These are phyloP conservation scores for Phaeosphaeria sp. DNA, from an alignment of 2,329 filamentous ascomycete genomes.

Conservation along the genomic window DNA sequence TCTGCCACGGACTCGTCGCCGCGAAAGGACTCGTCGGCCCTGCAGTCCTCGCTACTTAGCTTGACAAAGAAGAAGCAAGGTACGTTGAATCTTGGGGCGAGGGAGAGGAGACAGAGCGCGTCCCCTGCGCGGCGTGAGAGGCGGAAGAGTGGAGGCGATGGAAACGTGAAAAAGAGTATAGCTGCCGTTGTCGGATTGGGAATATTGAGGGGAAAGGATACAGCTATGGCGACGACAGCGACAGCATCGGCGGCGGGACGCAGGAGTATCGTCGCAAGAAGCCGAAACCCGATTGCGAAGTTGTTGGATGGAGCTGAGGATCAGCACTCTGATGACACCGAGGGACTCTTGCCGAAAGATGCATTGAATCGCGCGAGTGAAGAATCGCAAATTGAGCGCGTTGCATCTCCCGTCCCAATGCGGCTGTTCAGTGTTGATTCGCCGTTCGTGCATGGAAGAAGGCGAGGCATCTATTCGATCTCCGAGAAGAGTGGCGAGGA, in stretches of 20 bases:
- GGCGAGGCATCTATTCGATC: not conserved
- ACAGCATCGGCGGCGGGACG: slow-evolving; percentile 5
- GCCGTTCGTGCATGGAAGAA: slow-evolving; percentile 1
- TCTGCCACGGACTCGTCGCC: not conserved
- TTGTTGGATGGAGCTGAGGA: slow-evolving; percentile 26
- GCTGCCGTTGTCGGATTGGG: not conserved
- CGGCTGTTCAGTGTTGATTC: not conserved
- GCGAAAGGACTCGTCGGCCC: not conserved
- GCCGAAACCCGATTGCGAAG: slow-evolving; percentile 25
- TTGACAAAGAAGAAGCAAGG: not conserved
- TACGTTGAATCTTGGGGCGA: not conserved
- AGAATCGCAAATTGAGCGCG: not conserved
- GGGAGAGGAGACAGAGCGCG: not conserved
- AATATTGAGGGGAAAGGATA: not conserved
- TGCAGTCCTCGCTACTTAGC: not conserved
- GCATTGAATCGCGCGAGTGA: not conserved
- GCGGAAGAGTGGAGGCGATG: not conserved
- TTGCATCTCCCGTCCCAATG: not conserved
- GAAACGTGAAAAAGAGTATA: not conserved
- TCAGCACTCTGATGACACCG: not conserved
- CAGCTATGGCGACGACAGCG: not conserved
- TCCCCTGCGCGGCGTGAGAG: not conserved
- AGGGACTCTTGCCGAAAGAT: not conserved
- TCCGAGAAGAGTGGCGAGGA: not conserved
- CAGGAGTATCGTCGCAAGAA: slow-evolving; percentile 15